Evolutionary conservation across 495 filamentous ascomycete genomes (phyloP).

Genomic region (Pseudomonodictys pantanalensis): DNA sequence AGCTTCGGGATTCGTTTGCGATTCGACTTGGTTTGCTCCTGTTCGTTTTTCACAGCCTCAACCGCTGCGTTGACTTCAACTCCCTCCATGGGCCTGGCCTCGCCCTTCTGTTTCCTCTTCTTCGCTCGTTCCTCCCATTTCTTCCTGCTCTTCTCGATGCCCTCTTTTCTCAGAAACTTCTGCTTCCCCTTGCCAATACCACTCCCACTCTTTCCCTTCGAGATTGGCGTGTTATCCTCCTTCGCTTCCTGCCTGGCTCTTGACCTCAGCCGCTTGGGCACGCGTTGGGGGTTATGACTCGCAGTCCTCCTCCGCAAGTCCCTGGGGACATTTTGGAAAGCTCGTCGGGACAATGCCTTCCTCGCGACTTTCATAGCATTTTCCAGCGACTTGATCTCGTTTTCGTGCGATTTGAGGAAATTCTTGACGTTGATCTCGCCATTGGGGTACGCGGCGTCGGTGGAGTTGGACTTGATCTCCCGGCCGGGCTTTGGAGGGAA

Average conservation of each 20-base stretch:
- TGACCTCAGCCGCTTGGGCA: slow-evolving; percentile 73
- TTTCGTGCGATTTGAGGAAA: slow-evolving; percentile 80
- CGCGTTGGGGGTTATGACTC: slow-evolving; percentile 88
- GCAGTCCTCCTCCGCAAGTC: slow-evolving; percentile 81
- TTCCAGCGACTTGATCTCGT: slow-evolving; percentile 83
- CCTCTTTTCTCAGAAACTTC: slow-evolving; percentile 77
- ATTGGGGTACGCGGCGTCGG: slow-evolving; percentile 23
- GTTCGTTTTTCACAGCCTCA: neutral
- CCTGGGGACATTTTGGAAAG: slow-evolving; percentile 86
- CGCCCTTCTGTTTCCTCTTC: slow-evolving; percentile 5
- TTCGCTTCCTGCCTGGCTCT: slow-evolving; percentile 78
- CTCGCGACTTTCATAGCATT: slow-evolving; percentile 72
- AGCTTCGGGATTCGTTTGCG: slow-evolving; percentile 55
- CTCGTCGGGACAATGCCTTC: slow-evolving; percentile 62
- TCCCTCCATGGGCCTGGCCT: slow-evolving; percentile 4
- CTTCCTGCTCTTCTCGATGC: slow-evolving; percentile 65
- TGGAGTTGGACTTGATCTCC: slow-evolving; percentile 15
- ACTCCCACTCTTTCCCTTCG: slow-evolving; percentile 67
- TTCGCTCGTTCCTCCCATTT: slow-evolving; percentile 43
- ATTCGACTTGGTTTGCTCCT: slow-evolving; percentile 2
- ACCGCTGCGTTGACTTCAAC: neutral
- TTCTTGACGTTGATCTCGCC: slow-evolving; percentile 25
- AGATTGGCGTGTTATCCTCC: slow-evolving; percentile 88
- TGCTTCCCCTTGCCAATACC: slow-evolving; percentile 53
- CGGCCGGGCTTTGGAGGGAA: slow-evolving; percentile 2